Evolutionary conservation across 208 protist species (phyloP).

Genomic region (Hexamita inflata): DNA sequence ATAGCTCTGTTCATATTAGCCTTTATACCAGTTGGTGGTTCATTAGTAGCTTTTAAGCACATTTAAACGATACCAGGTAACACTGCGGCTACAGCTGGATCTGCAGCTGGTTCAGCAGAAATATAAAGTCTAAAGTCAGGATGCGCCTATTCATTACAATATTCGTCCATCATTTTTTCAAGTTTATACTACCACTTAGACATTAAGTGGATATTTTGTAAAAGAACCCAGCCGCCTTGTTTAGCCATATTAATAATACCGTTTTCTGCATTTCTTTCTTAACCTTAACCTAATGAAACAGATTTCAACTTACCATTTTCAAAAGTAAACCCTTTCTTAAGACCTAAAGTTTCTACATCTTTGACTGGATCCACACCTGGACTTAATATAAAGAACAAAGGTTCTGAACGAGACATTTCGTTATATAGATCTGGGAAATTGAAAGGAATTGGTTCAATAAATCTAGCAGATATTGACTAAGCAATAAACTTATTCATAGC

Average conservation of each 20-base stretch:
- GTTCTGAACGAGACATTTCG: slow-evolving; percentile 72
- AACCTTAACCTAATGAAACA: slow-evolving; percentile 89
- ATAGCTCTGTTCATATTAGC: slow-evolving; percentile 84
- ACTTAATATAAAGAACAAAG: slow-evolving; percentile 95
- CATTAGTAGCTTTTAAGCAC: slow-evolving; percentile 93
- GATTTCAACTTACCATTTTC: slow-evolving; percentile 76
- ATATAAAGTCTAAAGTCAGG: slow-evolving; percentile 77
- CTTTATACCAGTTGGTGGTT: slow-evolving; percentile 82
- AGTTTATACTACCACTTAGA: slow-evolving; percentile 76
- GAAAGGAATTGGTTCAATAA: slow-evolving; percentile 64
- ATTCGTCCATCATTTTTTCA: slow-evolving; percentile 76
- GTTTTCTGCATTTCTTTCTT: slow-evolving; percentile 81
- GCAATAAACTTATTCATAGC: slow-evolving; percentile 74
- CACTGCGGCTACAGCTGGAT: slow-evolving; percentile 60
- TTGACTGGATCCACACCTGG: slow-evolving; percentile 88
- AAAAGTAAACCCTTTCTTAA: slow-evolving; percentile 73
- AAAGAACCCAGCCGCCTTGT: slow-evolving; percentile 67
- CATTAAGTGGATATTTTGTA: slow-evolving; percentile 94
- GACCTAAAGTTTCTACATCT: slow-evolving; percentile 69
- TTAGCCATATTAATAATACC: slow-evolving; percentile 56
- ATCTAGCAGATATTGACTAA: slow-evolving; percentile 71
- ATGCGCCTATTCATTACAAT: slow-evolving; percentile 69
- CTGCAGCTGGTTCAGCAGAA: slow-evolving; percentile 67
- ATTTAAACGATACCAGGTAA: slow-evolving; percentile 82
- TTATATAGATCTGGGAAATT: slow-evolving; percentile 72